Base-by-base conservation (phyloP, 2,329 filamentous ascomycete genomes). In the Balansia obtecta region DNA sequence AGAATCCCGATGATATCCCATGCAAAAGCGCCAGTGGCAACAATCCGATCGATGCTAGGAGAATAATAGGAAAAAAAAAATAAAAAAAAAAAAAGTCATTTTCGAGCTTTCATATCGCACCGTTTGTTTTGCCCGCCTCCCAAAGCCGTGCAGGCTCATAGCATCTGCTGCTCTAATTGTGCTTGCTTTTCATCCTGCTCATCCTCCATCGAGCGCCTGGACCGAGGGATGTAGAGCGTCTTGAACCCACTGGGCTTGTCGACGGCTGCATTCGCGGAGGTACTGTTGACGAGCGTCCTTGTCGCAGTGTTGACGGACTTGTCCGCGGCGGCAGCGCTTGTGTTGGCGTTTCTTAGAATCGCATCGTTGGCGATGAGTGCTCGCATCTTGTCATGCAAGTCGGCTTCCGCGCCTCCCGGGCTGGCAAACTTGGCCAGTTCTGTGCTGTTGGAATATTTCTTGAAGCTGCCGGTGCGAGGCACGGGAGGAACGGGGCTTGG, bases 381-480 rank as follows among this genome's bases (percentile, higher is more conserved):
- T 12, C 3, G 16, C 40, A 42, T 4, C 7, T 44, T 42, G 4
- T 27, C 39, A 16, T 22, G 32, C 16, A 33, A 9, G 12, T 12
- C 10, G 30, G 7, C 27, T 2, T n/a, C 22, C 16, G 6, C 32
- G 2, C 11, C 30, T 6, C 11, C 41, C 15, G 7, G 13, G 0
- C 39, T 22, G 32, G 18, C 16, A 32, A 48, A 39, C 27, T 45
- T 45, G n/a, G 38, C 40, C 47, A 44, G 11, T 12, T 9, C 13
- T 16, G 33, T 52, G 22, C 33, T 15, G 38, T 49, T 47, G 47
- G 30, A 13, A 32, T 42, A 50, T 22, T 46, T 46, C 22, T 27
- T 46, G 44, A 40, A 41, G 39, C 42, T 40, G 38, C 38, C 47
- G 15, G 20, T 4, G 39, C 18, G 44, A 15, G 45, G 45, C 2